Conservation (phyloP, 2,329 filamentous ascomycete genomes). For the Xylaria arbuscula region DNA sequence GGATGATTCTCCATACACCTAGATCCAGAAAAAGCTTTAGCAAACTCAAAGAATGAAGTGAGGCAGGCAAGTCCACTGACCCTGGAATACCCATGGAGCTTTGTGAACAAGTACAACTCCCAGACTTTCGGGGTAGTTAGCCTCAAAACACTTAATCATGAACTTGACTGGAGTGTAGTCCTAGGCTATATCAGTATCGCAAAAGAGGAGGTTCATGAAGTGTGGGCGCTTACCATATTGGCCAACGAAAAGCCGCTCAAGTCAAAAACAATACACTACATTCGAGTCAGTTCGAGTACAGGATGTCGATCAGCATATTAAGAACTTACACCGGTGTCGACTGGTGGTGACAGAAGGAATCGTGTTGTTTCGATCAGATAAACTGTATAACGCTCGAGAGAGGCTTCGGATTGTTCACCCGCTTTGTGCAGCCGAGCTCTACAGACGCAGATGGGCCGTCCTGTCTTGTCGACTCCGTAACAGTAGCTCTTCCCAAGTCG, state of each 20-base stretch:
- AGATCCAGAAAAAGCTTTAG: constrained; percentile 47
- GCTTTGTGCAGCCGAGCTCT: constrained; percentile 83
- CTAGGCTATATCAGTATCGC: constrained; percentile 54
- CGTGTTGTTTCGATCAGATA: constrained; percentile 95
- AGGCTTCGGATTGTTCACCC: constrained; percentile 83
- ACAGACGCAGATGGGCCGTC: constrained; percentile 87
- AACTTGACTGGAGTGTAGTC: constrained; percentile 98
- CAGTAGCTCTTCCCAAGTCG: constrained; percentile 93
- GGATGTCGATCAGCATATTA: not conserved
- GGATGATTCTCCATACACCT: constrained; percentile 95
- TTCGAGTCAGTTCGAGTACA: constrained; percentile 25
- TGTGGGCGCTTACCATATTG: constrained; percentile 77
- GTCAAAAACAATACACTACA: constrained; percentile 89
- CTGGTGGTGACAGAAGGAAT: constrained; percentile 79
- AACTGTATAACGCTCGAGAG: constrained; percentile 89
- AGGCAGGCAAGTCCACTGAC: constrained; percentile 57
- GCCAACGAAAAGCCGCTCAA: constrained; percentile 94
- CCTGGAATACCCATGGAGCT: constrained; percentile 96
- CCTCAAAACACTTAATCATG: constrained; percentile 99
- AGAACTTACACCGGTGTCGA: constrained; percentile 89
- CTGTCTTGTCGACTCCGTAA: constrained; percentile 85
- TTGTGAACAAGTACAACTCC: constrained; percentile 94
- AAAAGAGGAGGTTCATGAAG: not conserved
- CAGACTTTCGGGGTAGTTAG: constrained; percentile 95
- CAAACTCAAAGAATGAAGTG: constrained; percentile 49